Percentiles rank a stretch among this genome's conserved stretches.
phyloP scores from a whole-genome alignment of 192 early-diverging fungal species.

The Pecoramyces ruminantium region DNA sequence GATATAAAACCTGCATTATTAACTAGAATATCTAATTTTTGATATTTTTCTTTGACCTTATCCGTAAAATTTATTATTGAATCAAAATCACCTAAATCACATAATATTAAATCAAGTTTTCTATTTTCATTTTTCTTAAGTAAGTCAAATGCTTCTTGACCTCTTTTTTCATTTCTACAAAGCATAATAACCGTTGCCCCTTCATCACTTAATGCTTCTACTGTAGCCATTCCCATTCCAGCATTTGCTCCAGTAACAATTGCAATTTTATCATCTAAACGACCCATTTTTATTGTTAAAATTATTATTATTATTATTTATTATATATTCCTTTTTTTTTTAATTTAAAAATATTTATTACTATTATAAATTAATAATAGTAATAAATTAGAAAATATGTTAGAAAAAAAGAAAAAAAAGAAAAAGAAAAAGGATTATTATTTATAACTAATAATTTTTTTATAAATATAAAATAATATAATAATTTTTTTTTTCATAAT shows the following conservation, averaged over 20 bases:
- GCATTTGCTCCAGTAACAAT: constrained; percentile 30
- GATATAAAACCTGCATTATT: constrained; percentile 43
- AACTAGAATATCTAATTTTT: constrained; percentile 12
- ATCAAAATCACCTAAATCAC: constrained; percentile 28
- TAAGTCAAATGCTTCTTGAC: constrained; percentile 4
- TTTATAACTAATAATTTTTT: too few species aligned
- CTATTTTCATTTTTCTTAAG: constrained; percentile 3
- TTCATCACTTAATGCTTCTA: constrained; percentile 30
- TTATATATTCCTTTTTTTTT: too few species aligned
- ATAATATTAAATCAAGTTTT: constrained; percentile 14
- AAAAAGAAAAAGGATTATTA: too few species aligned
- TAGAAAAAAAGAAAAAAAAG: too few species aligned
- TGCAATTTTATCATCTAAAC: background rate
- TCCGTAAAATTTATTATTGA: constrained; percentile 19
- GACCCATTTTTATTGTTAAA: too few species aligned
- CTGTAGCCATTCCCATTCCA: constrained; percentile 38
- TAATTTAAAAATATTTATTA: too few species aligned
- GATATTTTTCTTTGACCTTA: constrained; percentile 8
- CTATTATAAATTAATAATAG: too few species aligned
- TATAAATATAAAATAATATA: too few species aligned
- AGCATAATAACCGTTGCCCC: constrained; percentile 27
- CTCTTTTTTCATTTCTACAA: constrained; percentile 13
- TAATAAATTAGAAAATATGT: too few species aligned
- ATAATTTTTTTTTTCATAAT: too few species aligned
- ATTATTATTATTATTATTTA: too few species aligned